Base-by-base conservation (phyloP, 352 stramenopile genomes). In the Blastocystis sp. region DNA sequence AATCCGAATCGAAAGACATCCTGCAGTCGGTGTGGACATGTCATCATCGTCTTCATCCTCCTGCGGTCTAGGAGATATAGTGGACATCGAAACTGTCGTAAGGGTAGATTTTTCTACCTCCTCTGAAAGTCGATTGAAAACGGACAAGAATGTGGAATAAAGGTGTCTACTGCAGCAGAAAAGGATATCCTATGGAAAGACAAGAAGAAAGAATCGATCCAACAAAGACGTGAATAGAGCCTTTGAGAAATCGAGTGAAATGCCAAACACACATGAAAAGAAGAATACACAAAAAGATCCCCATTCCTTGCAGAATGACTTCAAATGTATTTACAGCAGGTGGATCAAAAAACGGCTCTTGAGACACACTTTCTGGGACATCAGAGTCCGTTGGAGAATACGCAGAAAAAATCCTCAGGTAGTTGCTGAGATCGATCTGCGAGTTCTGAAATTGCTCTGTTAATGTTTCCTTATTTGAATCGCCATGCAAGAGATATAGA, bases 121-220 rank as follows among this genome's bases (percentile, higher is more conserved):
- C 24, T 63, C 13, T 43, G 45, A 30, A 66, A 6, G n/a, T 41
- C 16, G 45, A 6, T 63, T 26, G n/a, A 34, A 26, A 66, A 24
- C 0, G 13, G 24, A 63, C 18, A 64, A 63, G 45, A 63, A 26
- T 62, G 39, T 9, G 30, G 16, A 43, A 54, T 63, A 37, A 64
- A 65, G 47, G 13, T 47, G 16, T 5, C 3, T 34, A 5, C 34
- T 18, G 16, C 0, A 18, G 30, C 9, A 56, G 18, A 39, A 34
- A 63, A 81, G 70, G 70, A 81, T 81, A 81, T 81, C 13, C 13
- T 11, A 81, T 65, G 50, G 34, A 65, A 26, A 81, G 34, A 0
- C n/a, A 9, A 9, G 34, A 65, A 30, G 70, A 65, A 26, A 81
- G 39, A 18, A 64, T 7, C 11, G 37, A 13, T 39, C 20, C 34